These are phyloP conservation scores for Penicilliopsis zonata DNA, from an alignment of 495 filamentous ascomycete species.

Conservation along the genomic window DNA sequence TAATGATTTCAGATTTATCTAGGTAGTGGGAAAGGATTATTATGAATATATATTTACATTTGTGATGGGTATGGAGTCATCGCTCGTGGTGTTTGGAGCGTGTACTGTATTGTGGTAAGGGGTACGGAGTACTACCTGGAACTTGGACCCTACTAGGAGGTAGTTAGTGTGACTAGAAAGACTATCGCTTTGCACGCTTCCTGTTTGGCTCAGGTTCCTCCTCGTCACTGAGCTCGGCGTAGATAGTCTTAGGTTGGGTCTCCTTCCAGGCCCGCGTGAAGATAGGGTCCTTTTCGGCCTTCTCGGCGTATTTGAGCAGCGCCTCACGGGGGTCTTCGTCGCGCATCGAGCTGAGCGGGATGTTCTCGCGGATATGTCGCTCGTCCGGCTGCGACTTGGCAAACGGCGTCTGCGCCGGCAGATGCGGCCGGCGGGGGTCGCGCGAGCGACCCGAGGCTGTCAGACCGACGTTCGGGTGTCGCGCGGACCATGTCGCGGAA, in stretches of 20 bases:
- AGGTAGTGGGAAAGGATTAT: too few species aligned
- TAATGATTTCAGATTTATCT: too few species aligned
- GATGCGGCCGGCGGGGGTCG: conserved; percentile 69
- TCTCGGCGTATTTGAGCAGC: conserved; percentile 85
- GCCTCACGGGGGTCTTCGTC: conserved; percentile 96
- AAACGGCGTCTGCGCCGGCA: conserved; percentile 81
- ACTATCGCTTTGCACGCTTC: conserved; percentile 46
- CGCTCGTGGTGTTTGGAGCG: too few species aligned
- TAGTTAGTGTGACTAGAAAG: too few species aligned
- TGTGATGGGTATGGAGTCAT: too few species aligned
- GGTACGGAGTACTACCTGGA: too few species aligned
- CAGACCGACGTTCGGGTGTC: conserved; percentile 58
- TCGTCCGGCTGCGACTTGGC: conserved; percentile 85
- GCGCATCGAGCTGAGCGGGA: conserved; percentile 85
- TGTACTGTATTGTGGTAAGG: too few species aligned
- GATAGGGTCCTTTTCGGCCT: conserved; percentile 83
- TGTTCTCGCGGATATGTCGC: conserved; percentile 73
- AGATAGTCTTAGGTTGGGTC: conserved; percentile 88
- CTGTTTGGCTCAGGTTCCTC: conserved; percentile 60
- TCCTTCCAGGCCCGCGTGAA: conserved; percentile 89
- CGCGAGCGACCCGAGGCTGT: conserved; percentile 69
- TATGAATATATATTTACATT: too few species aligned
- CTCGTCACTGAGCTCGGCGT: conserved; percentile 85
- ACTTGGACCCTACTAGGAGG: too few species aligned
- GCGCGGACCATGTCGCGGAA: conserved; percentile 43